A percentile compares a stretch with the other conserved stretches of the same genome.
phyloP scores from a whole-genome alignment of 2,329 filamentous ascomycete genomes.

The Aspergillus sergii region DNA sequence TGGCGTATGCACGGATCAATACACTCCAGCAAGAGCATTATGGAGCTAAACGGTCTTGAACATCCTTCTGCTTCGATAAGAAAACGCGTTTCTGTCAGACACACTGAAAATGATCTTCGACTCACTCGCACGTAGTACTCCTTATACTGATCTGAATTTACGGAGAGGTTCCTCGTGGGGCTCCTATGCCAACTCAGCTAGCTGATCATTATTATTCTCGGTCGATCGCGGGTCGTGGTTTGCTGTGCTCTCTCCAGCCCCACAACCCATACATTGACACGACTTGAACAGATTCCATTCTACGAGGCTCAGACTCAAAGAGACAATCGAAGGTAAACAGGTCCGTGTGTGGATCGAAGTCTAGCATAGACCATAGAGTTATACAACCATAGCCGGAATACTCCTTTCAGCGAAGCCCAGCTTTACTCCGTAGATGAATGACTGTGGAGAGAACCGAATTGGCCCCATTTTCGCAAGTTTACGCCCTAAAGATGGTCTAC shows the following conservation, averaged over 20 bases:
- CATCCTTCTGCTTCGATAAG: not conserved
- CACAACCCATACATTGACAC: not conserved
- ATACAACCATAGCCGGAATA: not conserved
- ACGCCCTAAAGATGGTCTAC: not conserved
- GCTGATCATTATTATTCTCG: not conserved
- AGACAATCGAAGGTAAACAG: not conserved
- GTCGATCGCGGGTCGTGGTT: not conserved
- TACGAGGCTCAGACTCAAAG: not conserved
- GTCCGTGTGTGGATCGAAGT: not conserved
- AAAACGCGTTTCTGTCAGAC: not conserved
- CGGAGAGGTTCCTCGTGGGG: not conserved
- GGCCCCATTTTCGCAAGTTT: not conserved
- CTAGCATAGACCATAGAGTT: not conserved
- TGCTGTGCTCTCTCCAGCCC: not conserved
- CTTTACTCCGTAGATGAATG: too few relatives aligned
- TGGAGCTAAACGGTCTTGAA: not conserved
- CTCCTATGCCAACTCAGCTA: not conserved
- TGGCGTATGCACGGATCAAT: not conserved
- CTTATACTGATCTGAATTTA: not conserved
- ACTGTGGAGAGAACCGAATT: not conserved
- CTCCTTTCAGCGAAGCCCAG: too few relatives aligned
- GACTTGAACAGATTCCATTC: not conserved
- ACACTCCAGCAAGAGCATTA: not conserved
- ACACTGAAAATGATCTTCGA: not conserved
- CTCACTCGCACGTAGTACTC: not conserved